These are phyloP conservation scores for Trichoderma asperelloides DNA, from an alignment of 495 filamentous ascomycete species.

Conservation along the genomic window DNA sequence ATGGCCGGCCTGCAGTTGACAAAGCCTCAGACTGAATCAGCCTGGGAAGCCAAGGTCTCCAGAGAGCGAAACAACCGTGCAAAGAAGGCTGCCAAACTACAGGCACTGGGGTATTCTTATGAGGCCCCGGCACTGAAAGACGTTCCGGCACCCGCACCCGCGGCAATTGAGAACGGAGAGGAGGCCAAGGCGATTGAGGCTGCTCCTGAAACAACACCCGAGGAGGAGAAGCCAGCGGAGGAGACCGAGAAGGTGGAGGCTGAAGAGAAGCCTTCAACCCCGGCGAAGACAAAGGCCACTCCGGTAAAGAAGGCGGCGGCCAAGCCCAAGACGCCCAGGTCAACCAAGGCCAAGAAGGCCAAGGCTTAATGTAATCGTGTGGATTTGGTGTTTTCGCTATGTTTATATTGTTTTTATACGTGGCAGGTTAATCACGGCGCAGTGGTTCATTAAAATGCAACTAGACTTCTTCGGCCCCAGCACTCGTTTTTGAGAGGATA, in stretches of 20 bases:
- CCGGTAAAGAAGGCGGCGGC: constrained; percentile 22
- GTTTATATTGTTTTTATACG: neutral
- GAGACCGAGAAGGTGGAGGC: neutral
- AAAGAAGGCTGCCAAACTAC: constrained; percentile 61
- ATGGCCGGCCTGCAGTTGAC: constrained; percentile 67
- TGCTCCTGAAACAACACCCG: constrained; percentile 5
- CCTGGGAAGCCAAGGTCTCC: constrained; percentile 64
- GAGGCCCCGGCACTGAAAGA: constrained; percentile 51
- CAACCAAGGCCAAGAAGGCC: constrained; percentile 22
- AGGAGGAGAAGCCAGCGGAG: constrained; percentile 13
- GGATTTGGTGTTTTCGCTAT: neutral
- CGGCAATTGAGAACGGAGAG: constrained; percentile 13
- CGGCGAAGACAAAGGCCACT: constrained; percentile 5
- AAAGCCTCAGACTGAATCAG: constrained; percentile 56
- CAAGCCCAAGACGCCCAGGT: constrained; percentile 25
- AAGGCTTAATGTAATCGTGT: constrained; percentile 21
- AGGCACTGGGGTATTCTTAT: constrained; percentile 78
- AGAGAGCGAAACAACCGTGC: constrained; percentile 60
- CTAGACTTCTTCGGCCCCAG: neutral
- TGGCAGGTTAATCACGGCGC: constrained; percentile 2
- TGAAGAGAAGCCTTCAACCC: constrained; percentile 12
- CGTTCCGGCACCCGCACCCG: constrained; percentile 9
- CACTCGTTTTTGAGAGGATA: neutral
- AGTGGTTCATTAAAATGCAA: neutral
- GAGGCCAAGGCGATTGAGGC: constrained; percentile 22